Evolutionary conservation across 768 basidiomycete species (phyloP), one percentile per base, ranked within the genome.

Genomic region (Lactarius vividus): DNA sequence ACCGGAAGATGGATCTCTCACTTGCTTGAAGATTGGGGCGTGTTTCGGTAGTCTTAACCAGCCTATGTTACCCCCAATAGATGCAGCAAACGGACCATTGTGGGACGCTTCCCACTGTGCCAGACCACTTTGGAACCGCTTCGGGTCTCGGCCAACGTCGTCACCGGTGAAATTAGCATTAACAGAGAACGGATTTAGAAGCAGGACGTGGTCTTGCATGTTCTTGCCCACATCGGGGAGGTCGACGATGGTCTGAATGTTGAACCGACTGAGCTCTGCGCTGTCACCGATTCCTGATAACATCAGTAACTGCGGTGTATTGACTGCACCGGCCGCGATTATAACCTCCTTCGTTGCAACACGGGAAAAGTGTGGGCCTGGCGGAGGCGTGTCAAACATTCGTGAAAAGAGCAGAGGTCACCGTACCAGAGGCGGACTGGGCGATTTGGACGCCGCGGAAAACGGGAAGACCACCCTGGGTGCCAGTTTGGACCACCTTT

Each of bases 271-370:
- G 56, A 77, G 72, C 10, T 66, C 35, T 5, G 57, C 29, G 13
- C 62, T 26, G 28, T 71, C 63, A 1, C 76, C 76, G 40, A 77
- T 70, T 16, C 76, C 76, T 6, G 73, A 74, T 35, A 74, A 69
- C 56, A 73, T 40, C 20, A 77, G 65, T 4, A 77, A 61, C 37
- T 76, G 67, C 15, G 68, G 65, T 0, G 67, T 58, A 26, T 46
- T 58, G 56, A 71, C 62, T 28, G 55, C 37, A 18, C 63, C 69
- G 15, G 58, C 66, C 16, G 69, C 57, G 6, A 72, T 31, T 33
- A 72, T 61, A 42, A 69, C 40, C 15, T 65, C 57, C 4, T 59
- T 54, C 15, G 61, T 39, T 11, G 35, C 59, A 20, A 58, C 69
- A 0, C 71, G 71, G 0, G 71, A 66, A 31, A 60, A 56, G 8